Conservation (phyloP, 495 filamentous ascomycete species). For the Cairneyella variabilis region DNA sequence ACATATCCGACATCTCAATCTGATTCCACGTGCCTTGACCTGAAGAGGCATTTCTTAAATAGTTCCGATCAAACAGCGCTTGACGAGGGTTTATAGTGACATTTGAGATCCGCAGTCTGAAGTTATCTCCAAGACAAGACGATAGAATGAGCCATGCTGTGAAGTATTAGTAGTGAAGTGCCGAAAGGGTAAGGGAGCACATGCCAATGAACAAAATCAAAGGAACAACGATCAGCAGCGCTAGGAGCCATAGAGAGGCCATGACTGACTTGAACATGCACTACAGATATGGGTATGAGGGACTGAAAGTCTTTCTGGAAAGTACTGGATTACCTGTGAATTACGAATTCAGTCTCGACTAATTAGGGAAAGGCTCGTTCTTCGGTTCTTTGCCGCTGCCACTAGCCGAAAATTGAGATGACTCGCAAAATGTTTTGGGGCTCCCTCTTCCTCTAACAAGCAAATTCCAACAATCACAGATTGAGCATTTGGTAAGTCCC, state of each 20-base stretch:
- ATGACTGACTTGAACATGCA: too few relatives aligned
- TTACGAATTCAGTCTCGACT: background rate
- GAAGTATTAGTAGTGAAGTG: background rate
- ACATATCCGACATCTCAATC: slow-evolving; percentile 60
- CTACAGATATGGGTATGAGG: too few relatives aligned
- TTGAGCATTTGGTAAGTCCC: slow-evolving; percentile 26
- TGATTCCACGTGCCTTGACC: slow-evolving; percentile 57
- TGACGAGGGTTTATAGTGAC: slow-evolving; percentile 31
- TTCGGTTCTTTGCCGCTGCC: background rate
- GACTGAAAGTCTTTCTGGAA: background rate
- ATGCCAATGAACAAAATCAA: slow-evolving; percentile 46
- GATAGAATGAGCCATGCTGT: slow-evolving; percentile 54
- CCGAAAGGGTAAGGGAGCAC: slow-evolving; percentile 3
- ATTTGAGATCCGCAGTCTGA: slow-evolving; percentile 40
- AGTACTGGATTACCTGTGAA: background rate
- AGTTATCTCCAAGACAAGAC: slow-evolving; percentile 53
- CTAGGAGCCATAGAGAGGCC: slow-evolving; percentile 46
- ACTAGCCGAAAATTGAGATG: slow-evolving; percentile 2
- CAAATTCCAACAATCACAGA: background rate
- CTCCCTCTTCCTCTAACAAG: slow-evolving; percentile 1
- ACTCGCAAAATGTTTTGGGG: slow-evolving; percentile 3
- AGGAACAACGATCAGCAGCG: slow-evolving; percentile 46
- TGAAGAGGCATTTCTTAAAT: slow-evolving; percentile 50
- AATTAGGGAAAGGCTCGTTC: slow-evolving; percentile 4
- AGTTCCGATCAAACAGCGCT: slow-evolving; percentile 49